Conservation (phyloP, 371 early-diverging fungal species). For the Mortierella sp. region DNA sequence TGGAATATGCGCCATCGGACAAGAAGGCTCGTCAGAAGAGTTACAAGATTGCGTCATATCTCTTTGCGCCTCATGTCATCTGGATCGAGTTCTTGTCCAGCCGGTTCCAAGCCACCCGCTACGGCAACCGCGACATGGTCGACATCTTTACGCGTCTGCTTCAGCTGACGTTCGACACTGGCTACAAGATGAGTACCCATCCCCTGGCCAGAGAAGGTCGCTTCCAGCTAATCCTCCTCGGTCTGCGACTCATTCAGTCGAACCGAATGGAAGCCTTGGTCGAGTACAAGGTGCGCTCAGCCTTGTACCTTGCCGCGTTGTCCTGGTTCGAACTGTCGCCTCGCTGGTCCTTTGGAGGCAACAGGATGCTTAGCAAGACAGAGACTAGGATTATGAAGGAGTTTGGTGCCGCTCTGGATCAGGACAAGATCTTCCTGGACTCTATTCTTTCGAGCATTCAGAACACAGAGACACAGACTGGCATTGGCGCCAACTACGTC, state of each 20-base stretch:
- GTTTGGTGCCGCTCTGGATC: conserved; percentile 73
- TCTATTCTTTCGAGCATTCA: conserved; percentile 63
- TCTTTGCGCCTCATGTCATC: conserved; percentile 80
- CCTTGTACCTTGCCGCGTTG: conserved; percentile 74
- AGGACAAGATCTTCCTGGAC: conserved; percentile 70
- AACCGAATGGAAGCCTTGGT: conserved; percentile 76
- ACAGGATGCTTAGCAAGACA: conserved; percentile 69
- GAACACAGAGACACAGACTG: conserved; percentile 42
- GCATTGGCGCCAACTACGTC: conserved; percentile 33
- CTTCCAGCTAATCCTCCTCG: conserved; percentile 82
- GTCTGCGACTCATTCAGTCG: conserved; percentile 79
- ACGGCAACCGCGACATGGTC: conserved; percentile 78
- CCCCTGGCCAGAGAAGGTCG: conserved; percentile 82
- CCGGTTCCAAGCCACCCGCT: conserved; percentile 85
- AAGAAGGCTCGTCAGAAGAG: conserved; percentile 75
- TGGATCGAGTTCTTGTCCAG: conserved; percentile 89
- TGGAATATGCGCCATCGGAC: conserved; percentile 93
- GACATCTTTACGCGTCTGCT: conserved; percentile 80
- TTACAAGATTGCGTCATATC: conserved; percentile 67
- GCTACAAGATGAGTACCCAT: conserved; percentile 72
- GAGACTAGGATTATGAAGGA: conserved; percentile 79
- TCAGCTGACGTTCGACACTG: conserved; percentile 78
- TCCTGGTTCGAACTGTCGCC: conserved; percentile 82
- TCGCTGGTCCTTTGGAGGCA: conserved; percentile 77
- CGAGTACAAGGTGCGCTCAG: conserved; percentile 69